Evolutionary conservation across 75 land plant genomes (phyloP).

Genomic region (Picea glauca): DNA sequence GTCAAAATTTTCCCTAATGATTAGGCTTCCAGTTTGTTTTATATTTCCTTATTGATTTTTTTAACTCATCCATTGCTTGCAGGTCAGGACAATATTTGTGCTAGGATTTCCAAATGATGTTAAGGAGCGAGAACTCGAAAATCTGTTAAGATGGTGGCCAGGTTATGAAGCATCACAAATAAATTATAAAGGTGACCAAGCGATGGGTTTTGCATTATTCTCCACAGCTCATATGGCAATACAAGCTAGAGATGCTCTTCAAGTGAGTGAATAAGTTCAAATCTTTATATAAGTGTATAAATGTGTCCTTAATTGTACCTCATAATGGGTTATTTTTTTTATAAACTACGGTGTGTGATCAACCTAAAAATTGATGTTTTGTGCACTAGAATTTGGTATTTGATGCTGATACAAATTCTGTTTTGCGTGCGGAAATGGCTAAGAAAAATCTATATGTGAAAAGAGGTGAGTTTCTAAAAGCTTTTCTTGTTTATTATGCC

Average conservation of each 20-base stretch:
- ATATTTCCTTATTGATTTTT: no score
- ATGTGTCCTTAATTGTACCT: background rate
- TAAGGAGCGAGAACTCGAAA: constrained; percentile 97
- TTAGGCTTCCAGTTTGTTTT: no score
- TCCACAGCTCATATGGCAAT: constrained; percentile 71
- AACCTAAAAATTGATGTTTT: background rate
- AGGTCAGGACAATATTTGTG: constrained; percentile 95
- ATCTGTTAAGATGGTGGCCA: constrained; percentile 95
- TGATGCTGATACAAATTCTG: constrained; percentile 85
- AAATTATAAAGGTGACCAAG: constrained; percentile 92
- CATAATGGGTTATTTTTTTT: background rate
- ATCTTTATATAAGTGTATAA: background rate
- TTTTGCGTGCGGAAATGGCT: constrained; percentile 96
- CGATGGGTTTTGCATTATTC: constrained; percentile 98
- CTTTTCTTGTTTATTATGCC: background rate
- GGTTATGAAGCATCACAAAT: constrained; percentile 99
- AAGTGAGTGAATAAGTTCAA: constrained; percentile 32
- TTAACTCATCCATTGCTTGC: background rate
- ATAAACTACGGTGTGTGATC: background rate
- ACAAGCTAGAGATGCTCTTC: constrained; percentile 92
- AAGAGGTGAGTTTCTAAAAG: constrained; percentile 47
- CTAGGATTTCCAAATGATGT: constrained; percentile 93
- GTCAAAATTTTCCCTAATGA: no score
- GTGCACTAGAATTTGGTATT: constrained; percentile 78
- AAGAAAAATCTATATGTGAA: constrained; percentile 98